A percentile compares a stretch with the other conserved stretches of the same genome.
Evolutionary conservation across 176 grass and related monocot species (phyloP).

Genomic region (Areca catechu): DNA sequence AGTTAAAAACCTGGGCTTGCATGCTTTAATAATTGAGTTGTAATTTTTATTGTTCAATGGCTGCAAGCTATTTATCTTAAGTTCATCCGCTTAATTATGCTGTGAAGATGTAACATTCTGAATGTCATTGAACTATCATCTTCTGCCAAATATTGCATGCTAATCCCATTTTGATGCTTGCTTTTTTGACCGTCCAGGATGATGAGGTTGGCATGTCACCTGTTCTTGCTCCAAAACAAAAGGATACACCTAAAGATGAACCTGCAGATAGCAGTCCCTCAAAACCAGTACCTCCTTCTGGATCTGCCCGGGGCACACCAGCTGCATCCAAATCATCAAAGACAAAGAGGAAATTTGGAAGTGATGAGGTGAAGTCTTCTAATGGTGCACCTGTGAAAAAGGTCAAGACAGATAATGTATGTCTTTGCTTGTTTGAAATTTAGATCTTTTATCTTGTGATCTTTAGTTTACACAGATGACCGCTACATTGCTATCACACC

Average conservation of each 20-base stretch:
- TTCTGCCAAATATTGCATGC: too few relatives aligned
- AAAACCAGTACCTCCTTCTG: slow-evolving; percentile 39
- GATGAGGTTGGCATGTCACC: slow-evolving; percentile 64
- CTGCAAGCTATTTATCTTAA: too few relatives aligned
- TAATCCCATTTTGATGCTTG: slow-evolving; percentile 6
- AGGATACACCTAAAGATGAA: slow-evolving; percentile 72
- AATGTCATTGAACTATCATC: too few relatives aligned
- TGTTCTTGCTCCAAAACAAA: slow-evolving; percentile 76
- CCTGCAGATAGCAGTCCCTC: slow-evolving; percentile 58
- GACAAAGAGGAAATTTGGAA: slow-evolving; percentile 73
- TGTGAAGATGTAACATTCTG: too few relatives aligned
- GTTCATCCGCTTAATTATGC: too few relatives aligned
- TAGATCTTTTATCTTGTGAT: too few relatives aligned
- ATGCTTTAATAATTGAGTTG: too few relatives aligned
- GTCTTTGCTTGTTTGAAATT: slow-evolving; percentile 13
- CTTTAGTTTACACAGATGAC: too few relatives aligned
- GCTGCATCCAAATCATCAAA: slow-evolving; percentile 72
- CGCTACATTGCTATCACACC: too few relatives aligned
- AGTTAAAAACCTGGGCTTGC: too few relatives aligned
- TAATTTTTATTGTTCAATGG: too few relatives aligned
- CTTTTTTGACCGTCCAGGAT: slow-evolving; percentile 36
- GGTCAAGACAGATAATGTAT: slow-evolving; percentile 67
- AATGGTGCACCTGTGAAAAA: slow-evolving; percentile 58
- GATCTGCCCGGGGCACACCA: slow-evolving; percentile 41
- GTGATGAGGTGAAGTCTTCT: slow-evolving; percentile 58